Evolutionary conservation across 2,329 filamentous ascomycete genomes (phyloP), one percentile per base, ranked within the genome.

Genomic region (Calonectria montana): DNA sequence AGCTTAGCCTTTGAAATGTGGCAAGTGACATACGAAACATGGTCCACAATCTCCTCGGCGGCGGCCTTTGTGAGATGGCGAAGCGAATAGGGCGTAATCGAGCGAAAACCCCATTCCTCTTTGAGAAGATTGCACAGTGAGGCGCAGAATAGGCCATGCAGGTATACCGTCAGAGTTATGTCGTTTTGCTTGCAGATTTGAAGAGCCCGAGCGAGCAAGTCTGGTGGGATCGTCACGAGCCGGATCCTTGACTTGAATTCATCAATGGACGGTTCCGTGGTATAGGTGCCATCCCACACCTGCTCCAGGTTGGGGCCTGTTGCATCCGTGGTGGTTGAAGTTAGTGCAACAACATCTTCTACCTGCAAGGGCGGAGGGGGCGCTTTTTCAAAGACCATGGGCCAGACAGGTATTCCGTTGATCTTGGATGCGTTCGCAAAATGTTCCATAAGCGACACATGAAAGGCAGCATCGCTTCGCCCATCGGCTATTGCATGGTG

Each of bases 401-500:
- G 74, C 74, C 74, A 76, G 1, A 15, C 2, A 1, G 69, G 45
- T 0, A 12, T n/a, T 1, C 2, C 0, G 0, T 18, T 0, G 3
- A n/a, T 61, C 13, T 18, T 18, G 8, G 35, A 57, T 4, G 37
- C 18, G 2, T 18, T 9, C 3, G 29, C 25, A 4, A 76, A 55
- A 2, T 45, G 35, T 0, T 23, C 62, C 65, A 73, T 69, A 0
- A 76, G 8, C 1, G 69, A 65, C 1, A 43, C 2, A 7, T 76
- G 74, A 0, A 76, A 76, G 1, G 67, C 41, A 2, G 74, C 18
- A 0, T 65, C 59, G 0, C 74, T 76, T 16, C 74, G 0, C 1
- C 74, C 74, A 29, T 76, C 74, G 0, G 67, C 67, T 1, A 76
- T 59, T 1, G 74, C 72, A 16, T 76, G 74, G 2, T 76, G 72